These are phyloP conservation scores for Mucor velutinosus DNA, from an alignment of 371 early-diverging fungal species.

Conservation along the genomic window DNA sequence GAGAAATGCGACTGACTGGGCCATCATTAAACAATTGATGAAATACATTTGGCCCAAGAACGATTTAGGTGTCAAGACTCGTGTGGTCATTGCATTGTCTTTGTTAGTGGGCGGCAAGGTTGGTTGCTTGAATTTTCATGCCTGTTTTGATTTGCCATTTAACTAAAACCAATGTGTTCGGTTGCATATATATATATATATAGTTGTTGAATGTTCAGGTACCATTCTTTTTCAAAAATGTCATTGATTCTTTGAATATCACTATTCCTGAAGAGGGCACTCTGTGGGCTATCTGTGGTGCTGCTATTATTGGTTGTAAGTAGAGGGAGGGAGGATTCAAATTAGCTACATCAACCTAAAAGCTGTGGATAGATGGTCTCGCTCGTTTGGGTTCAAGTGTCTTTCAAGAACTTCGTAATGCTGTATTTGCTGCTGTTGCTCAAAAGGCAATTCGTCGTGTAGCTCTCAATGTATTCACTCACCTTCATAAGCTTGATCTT, in stretches of 20 bases:
- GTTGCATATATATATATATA: conserved; percentile 7
- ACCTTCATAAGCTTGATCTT: conserved; percentile 84
- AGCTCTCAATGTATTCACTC: conserved; percentile 85
- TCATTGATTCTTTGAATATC: conserved; percentile 75
- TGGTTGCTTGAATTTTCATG: not conserved
- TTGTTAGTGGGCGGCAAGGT: conserved; percentile 81
- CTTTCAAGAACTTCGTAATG: conserved; percentile 91
- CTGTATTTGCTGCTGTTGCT: conserved; percentile 93
- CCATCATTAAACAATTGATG: conserved; percentile 78
- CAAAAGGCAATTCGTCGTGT: conserved; percentile 92
- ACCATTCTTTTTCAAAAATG: conserved; percentile 91
- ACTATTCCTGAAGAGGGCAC: conserved; percentile 62
- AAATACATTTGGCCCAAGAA: conserved; percentile 92
- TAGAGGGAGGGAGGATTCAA: not conserved
- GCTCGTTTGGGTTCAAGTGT: conserved; percentile 84
- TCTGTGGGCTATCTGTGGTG: conserved; percentile 77
- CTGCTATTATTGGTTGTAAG: conserved; percentile 87
- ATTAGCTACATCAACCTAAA: not conserved
- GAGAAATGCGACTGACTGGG: conserved; percentile 60
- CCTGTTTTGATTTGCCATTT: not conserved
- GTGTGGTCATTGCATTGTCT: conserved; percentile 84
- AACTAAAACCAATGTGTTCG: not conserved
- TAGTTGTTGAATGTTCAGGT: conserved; percentile 91
- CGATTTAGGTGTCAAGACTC: conserved; percentile 72
- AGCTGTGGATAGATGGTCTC: conserved; percentile 70